phyloP scores from a whole-genome alignment of 768 basidiomycete species.

The Lentinula raphanica region DNA sequence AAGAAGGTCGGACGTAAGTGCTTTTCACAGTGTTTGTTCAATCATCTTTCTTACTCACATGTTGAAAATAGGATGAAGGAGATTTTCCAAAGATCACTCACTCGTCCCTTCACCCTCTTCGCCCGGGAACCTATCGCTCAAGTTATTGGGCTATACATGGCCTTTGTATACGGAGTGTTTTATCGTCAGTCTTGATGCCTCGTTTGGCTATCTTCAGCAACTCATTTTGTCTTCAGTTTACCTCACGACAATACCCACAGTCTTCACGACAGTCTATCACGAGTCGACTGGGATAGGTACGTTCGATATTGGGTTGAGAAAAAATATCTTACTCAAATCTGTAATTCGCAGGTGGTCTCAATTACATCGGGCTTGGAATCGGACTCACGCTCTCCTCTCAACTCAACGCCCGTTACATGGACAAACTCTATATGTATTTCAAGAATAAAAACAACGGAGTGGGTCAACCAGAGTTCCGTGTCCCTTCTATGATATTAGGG shows the following conservation, averaged over 20 bases:
- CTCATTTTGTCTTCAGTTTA: constrained; percentile 40
- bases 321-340: too few relatives aligned
- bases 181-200: constrained; percentile 40
- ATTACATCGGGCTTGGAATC: constrained; percentile 69
- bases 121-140: constrained; percentile 60
- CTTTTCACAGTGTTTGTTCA: not conserved
- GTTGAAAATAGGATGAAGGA: not conserved
- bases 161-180: constrained; percentile 59
- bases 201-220: not conserved
- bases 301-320: too few relatives aligned
- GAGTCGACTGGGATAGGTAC: constrained; percentile 43
- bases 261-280: constrained; percentile 52
- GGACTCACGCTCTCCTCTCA: constrained; percentile 53
- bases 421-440: constrained; percentile 46
- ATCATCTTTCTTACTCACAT: not conserved
- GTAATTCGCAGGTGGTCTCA: constrained; percentile 49
- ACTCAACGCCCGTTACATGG: constrained; percentile 53
- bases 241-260: constrained; percentile 57
- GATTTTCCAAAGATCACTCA: constrained; percentile 48
- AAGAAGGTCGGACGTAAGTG: constrained; percentile 6
- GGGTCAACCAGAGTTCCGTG: constrained; percentile 43
- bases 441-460: constrained; percentile 28
- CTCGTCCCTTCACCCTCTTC: constrained; percentile 65
- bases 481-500: constrained; percentile 57
- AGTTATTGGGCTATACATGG: constrained; percentile 62